Evolutionary conservation across 2,329 filamentous ascomycete genomes (phyloP).

Genomic region (Sclerotinia sclerotiorum): DNA sequence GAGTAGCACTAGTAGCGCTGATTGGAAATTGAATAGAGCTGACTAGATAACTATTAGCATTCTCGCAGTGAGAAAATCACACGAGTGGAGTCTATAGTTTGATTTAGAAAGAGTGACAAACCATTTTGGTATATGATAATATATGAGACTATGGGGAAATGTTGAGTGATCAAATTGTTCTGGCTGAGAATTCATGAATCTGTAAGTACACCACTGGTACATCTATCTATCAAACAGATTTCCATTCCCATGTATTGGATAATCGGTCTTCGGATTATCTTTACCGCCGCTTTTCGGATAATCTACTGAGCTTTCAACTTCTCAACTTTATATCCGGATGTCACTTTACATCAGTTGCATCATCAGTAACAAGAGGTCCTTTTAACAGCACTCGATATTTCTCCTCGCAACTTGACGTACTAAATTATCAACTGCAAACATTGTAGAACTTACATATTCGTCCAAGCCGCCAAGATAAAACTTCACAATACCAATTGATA

Average conservation of each 20-base stretch:
- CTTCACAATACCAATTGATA: neutral
- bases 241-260: slow-evolving; percentile 18
- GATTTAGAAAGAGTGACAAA: neutral
- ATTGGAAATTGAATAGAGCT: slow-evolving; percentile 98
- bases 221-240: slow-evolving; percentile 18
- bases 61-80: too few relatives aligned
- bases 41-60: slow-evolving; percentile 56
- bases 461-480: neutral
- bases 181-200: neutral
- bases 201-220: neutral
- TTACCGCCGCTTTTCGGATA: neutral
- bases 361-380: neutral
- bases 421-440: too few relatives aligned
- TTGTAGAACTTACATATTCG: neutral
- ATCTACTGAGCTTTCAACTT: neutral
- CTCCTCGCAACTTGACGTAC: too few relatives aligned
- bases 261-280: slow-evolving; percentile 9
- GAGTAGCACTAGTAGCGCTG: slow-evolving; percentile 88
- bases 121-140: slow-evolving; percentile 3
- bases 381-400: neutral
- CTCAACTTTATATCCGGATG: neutral
- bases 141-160: neutral
- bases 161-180: neutral
- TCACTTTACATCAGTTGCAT: neutral
- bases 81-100: too few relatives aligned